Conservation (phyloP, 441 rosid genomes). For the Cnidoscolus chayamansa region DNA sequence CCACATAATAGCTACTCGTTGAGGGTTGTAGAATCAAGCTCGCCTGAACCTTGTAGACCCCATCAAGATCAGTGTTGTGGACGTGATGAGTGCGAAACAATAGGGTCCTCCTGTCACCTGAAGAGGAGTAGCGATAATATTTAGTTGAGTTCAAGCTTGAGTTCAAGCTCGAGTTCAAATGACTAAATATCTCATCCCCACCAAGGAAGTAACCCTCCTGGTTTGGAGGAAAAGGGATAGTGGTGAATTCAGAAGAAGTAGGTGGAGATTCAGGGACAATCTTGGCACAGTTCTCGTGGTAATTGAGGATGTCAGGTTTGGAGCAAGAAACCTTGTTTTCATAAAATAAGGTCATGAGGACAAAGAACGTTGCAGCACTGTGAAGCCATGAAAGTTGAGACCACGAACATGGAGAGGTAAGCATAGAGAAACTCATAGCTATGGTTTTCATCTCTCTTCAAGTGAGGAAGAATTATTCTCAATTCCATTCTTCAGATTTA, state of each 20-base stretch:
- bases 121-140: background rate
- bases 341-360: constrained; percentile 20
- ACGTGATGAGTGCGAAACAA: constrained; percentile 25
- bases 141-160: background rate
- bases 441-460: background rate
- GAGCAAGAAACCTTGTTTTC: constrained; percentile 37
- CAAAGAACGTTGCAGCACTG: constrained; percentile 3
- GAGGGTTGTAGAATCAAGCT: constrained; percentile 16
- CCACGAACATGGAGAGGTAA: constrained; percentile 3
- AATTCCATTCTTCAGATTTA: too few relatives aligned
- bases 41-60: constrained; percentile 28
- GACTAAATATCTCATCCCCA: constrained; percentile 18
- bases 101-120: background rate
- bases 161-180: background rate
- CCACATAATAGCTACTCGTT: too few relatives aligned
- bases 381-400: constrained; percentile 16
- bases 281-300: constrained; percentile 22
- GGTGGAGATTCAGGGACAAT: constrained; percentile 21
- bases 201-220: constrained; percentile 32
- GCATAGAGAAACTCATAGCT: background rate
- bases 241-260: constrained; percentile 13
- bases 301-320: background rate
- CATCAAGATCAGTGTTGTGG: constrained; percentile 16
- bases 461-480: background rate
- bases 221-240: constrained; percentile 23